Conservation (phyloP, 768 basidiomycete species). For the Tremella yokohamensis region DNA sequence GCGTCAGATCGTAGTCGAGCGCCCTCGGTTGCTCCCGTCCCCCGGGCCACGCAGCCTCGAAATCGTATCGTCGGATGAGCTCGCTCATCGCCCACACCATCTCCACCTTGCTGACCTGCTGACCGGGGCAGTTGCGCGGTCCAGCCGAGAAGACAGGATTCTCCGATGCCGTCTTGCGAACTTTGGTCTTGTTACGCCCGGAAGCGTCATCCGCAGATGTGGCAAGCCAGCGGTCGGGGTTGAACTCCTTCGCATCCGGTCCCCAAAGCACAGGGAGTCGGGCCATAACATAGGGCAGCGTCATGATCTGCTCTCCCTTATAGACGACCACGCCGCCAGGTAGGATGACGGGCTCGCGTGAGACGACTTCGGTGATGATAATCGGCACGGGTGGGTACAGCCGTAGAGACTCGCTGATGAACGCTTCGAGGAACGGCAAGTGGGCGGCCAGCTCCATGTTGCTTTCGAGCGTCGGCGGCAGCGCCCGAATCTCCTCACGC, state of each 20-base stretch:
- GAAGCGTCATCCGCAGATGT: too few species aligned
- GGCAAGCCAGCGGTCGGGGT: conserved; percentile 28
- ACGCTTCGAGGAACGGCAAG: conserved; percentile 16
- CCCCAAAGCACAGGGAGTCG: conserved; percentile 28
- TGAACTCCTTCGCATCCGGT: conserved; percentile 21
- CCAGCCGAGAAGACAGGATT: conserved; percentile 37
- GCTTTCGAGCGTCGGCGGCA: neutral
- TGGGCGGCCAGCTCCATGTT: conserved; percentile 6
- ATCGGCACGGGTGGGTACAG: conserved; percentile 34
- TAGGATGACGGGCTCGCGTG: conserved; percentile 15
- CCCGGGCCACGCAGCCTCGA: conserved; percentile 17
- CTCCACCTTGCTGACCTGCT: conserved; percentile 31
- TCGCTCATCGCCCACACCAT: conserved; percentile 21
- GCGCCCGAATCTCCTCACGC: conserved; percentile 4
- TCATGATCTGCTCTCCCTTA: conserved; percentile 26
- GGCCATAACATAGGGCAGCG: conserved; percentile 29
- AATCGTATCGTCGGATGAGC: conserved; percentile 22
- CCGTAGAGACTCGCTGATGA: conserved; percentile 35
- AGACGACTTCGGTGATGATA: conserved; percentile 22
- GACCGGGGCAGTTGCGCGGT: conserved; percentile 37
- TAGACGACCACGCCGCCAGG: conserved; percentile 20
- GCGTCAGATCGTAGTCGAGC: too few species aligned
- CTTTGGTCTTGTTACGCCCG: neutral
- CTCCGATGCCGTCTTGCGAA: conserved; percentile 27
- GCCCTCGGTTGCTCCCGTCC: neutral